Evolutionary conservation across 2,329 filamentous ascomycete genomes (phyloP), one percentile per base, ranked within the genome.

Genomic region (Alternaria gaisen): DNA sequence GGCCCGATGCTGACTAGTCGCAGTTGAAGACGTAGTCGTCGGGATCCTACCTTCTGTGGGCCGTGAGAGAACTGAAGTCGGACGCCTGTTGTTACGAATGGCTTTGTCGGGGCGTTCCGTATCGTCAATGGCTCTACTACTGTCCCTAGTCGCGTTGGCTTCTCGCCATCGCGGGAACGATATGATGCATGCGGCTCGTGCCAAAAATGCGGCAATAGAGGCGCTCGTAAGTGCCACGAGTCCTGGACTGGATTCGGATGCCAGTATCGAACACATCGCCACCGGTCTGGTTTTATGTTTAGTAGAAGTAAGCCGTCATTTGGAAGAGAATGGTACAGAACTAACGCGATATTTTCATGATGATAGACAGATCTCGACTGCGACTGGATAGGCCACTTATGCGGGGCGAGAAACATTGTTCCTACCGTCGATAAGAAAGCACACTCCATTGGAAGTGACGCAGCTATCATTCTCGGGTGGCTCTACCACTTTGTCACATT

Each of bases 401-500:
- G 44, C 11, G 44, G 44, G 4, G 44, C 44, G 1, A 48, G 12
- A 22, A 48, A 48, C 0, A 18, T 22, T 3, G 1, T 48, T 5
- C 28, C 44, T 10, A 34, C 18, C 5, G 12, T 48, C 1, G 18
- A 34, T 1, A 18, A 48, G 5, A 22, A 48, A 34, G 18, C n/a
- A 34, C 20, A 48, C 16, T 11, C 14, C 11, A 2, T n/a, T 22
- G 44, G 44, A 3, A 48, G 28, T 1, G 44, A 48, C 6, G 44
- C 18, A 34, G 44, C 44, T 1, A 4, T 48, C 12, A 26, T 64
- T 1, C 58, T 64, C 5, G 42, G 28, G 0, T 64, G 61, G 58
- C 55, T 58, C 3, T 59, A 58, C 43, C 48, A 64, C 38, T 64
- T 61, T 30, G 61, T 58, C 26, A 36, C 53, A 42, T 53, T 64